phyloP scores from a whole-genome alignment of 352 stramenopile genomes.

The Phytopythium ostracodes region DNA sequence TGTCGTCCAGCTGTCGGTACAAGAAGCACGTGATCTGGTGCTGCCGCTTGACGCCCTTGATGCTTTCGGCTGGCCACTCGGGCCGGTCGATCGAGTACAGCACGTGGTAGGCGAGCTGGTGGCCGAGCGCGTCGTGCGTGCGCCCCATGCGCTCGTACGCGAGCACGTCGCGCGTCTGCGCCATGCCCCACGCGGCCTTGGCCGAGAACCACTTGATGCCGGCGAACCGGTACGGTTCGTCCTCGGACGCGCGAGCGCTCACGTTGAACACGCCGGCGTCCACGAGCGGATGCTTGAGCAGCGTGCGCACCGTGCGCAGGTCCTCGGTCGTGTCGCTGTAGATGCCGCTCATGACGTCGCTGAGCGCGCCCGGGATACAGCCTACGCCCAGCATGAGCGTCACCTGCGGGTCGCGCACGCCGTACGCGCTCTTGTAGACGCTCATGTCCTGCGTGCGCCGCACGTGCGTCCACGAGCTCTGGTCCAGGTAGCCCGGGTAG shows the following conservation, averaged over 20 bases:
- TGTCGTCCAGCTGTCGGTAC: constrained; percentile 24
- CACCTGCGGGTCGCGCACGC: constrained; percentile 32
- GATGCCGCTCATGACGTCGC: constrained; percentile 45
- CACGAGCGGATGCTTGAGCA: constrained; percentile 41
- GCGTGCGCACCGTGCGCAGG: constrained; percentile 31
- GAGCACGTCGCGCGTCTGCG: constrained; percentile 36
- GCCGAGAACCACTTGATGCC: constrained; percentile 45
- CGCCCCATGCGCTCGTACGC: constrained; percentile 52
- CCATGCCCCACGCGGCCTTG: constrained; percentile 33
- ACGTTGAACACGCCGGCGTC: constrained; percentile 44
- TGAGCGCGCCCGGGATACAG: constrained; percentile 26
- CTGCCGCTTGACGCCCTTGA: constrained; percentile 45
- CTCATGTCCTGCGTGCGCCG: constrained; percentile 28
- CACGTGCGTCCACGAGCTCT: constrained; percentile 40
- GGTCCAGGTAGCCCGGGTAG: constrained; percentile 24
- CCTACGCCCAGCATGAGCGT: constrained; percentile 38
- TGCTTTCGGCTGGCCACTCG: constrained; percentile 36
- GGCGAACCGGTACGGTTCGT: constrained; percentile 36
- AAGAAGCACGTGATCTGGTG: constrained; percentile 45
- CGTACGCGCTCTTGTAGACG: constrained; percentile 47
- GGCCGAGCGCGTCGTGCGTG: constrained; percentile 38
- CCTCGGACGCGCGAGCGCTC: constrained; percentile 19
- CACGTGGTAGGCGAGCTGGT: constrained; percentile 47
- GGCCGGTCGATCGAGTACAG: constrained; percentile 55
- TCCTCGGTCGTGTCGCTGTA: constrained; percentile 43